Base-by-base conservation (phyloP, 139 green algal genomes). In the Tetratostichococcus sp. region DNA sequence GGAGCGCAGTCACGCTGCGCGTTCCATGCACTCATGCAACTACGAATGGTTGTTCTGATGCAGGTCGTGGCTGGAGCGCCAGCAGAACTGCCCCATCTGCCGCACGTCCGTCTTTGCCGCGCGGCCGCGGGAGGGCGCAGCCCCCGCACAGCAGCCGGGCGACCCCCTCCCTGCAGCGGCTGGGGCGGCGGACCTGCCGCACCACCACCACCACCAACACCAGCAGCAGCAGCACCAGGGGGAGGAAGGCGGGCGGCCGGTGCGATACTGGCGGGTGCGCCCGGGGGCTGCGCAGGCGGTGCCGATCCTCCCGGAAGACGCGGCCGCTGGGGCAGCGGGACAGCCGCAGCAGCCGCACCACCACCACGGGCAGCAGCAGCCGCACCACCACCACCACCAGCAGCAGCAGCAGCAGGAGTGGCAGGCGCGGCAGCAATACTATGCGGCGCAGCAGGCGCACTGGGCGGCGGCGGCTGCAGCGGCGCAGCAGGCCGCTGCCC, bases 61-160 rank as follows among this genome's bases (percentile, higher is more conserved):
- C 79, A 91, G 89, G 74, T 96, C 94, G 1, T 99, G 95, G 95
- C 84, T 99, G 72, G 95, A 98, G 86, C 79, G 95, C 21, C 95
- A 99, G 83, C 95, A 98, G 77, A 96, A 90, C 84, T 97, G 93
- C 86, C 93, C 93, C n/a, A 98, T 90, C 1, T 99, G 95, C 86
- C 85, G 95, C n/a, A 88, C 83, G 1, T 80, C 90, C 8, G 93
- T 98, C n/a, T 87, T 97, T 69, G 59, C 83, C 62, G 65, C 82
- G 42, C 34, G 70, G 33, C 8, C 72, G 21, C 28, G 42, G 25
- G 65, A 43, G 58, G 62, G 16, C 30, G 31, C 72, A 1, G 17
- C 43, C 17, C 69, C 50, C 35, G 69, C 30, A 39, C 28, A 59
- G 28, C 32, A 66, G 42, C 72, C 32, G n/a, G n/a, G n/a, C n/a